Conservation (phyloP, 257 asterid genomes). For the Nicotiana tabacum region DNA sequence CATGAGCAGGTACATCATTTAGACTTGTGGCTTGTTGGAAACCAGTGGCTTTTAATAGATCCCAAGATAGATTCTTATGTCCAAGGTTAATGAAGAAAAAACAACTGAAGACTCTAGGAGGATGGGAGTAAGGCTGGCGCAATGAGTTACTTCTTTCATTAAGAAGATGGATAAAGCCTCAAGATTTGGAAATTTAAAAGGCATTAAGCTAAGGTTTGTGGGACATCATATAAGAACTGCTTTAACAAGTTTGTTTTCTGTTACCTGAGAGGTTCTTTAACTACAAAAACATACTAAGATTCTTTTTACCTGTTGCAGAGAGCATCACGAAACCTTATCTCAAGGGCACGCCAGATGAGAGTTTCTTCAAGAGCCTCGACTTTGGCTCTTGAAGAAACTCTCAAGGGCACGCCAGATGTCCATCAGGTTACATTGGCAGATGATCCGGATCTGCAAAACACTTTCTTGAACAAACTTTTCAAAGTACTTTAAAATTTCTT, state of each 20-base stretch:
- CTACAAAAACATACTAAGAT: neutral
- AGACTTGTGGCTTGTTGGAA: constrained; percentile 81
- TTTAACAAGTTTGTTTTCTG: constrained; percentile 56
- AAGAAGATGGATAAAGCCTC: constrained; percentile 88
- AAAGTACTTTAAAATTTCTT: constrained; percentile 36
- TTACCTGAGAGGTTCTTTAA: neutral
- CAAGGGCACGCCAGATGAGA: neutral
- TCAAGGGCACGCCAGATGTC: constrained; percentile 83
- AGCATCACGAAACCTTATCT: constrained; percentile 85
- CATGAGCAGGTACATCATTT: constrained; percentile 80
- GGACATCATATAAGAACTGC: constrained; percentile 89
- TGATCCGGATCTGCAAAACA: constrained; percentile 71
- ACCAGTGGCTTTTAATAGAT: constrained; percentile 93
- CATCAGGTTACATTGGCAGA: constrained; percentile 94
- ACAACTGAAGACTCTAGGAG: constrained; percentile 91
- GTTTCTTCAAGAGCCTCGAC: constrained; percentile 72
- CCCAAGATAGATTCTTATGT: constrained; percentile 90
- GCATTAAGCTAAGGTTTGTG: constrained; percentile 82
- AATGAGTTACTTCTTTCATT: constrained; percentile 76
- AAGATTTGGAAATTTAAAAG: constrained; percentile 64
- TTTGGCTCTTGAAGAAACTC: constrained; percentile 89
- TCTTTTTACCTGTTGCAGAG: constrained; percentile 39
- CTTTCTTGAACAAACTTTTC: constrained; percentile 74
- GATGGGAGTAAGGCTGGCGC: constrained; percentile 90
- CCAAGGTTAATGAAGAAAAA: constrained; percentile 88